Base-by-base conservation (phyloP, 805 yeast genomes). In the Hanseniaspora vineae region DNA sequence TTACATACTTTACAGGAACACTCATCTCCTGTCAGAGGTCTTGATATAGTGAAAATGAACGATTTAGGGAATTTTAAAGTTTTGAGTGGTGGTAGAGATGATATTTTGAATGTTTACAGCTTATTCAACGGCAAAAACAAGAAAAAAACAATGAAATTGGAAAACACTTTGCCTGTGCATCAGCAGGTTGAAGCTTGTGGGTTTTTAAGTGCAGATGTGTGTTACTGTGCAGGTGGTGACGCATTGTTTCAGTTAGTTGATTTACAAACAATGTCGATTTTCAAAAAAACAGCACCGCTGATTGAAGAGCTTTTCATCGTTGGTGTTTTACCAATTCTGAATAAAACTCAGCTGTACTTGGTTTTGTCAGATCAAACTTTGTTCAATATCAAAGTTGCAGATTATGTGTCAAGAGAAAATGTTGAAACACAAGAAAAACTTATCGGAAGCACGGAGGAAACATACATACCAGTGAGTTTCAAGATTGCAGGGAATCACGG, bases 401-500 rank as follows among this genome's bases (percentile, higher is more conserved):
- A 42, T 14, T 19, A 42, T 6, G 31, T 8, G 8, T 23, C 29
- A 4, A 23, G 6, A 23, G 29, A 23, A 23, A 23, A 23, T 23
- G 29, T 4, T 23, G 29, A 23, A 23, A 23, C 29, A 23, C 29
- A 23, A 23, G 8, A 23, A 23, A 8, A 23, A 23, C 29, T 23
- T 5, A 23, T 23, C 8, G 29, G 29, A 23, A 23, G 29, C 29
- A 23, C 61, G 35, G 57, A 59, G 3, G 55, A 57, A 3, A 58
- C 57, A 8, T 55, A 54, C 29, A 60, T 83, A n/a, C 71, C 73
- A 17, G 59, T 75, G 2, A 56, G 63, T 8, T 69, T 79, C 48
- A 72, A 77, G 40, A 71, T 88, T 55, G 92, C 96, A 0, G 97
- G 97, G 55, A 88, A 88, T 63, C 96, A 90, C 65, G 97, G 97